These are phyloP conservation scores for Scleroderma bovista DNA, from an alignment of 768 basidiomycete genomes.

Conservation along the genomic window DNA sequence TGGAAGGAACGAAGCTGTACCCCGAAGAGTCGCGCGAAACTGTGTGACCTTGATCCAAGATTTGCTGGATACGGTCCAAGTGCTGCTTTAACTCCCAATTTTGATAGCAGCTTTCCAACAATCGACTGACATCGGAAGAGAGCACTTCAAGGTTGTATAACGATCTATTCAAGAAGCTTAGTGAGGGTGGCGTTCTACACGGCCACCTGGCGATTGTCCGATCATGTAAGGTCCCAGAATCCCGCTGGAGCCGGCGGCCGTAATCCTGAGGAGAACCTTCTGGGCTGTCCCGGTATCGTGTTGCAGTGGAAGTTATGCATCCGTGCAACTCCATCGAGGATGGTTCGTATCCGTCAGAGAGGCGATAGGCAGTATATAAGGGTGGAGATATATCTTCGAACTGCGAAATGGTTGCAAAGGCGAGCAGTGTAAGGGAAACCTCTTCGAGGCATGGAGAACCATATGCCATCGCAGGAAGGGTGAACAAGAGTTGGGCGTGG, in stretches of 20 bases:
- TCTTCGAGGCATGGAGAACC: conserved; percentile 3
- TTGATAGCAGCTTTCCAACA: conserved; percentile 15
- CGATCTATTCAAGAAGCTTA: neutral
- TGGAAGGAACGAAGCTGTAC: conserved; percentile 7
- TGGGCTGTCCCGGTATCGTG: conserved; percentile 8
- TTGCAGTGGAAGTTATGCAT: neutral
- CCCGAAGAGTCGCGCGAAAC: neutral
- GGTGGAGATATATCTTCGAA: conserved; percentile 14
- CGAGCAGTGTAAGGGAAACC: conserved; percentile 26
- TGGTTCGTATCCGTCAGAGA: conserved; percentile 7
- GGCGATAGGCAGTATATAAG: conserved; percentile 5
- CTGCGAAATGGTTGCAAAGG: conserved; percentile 19
- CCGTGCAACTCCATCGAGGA: neutral
- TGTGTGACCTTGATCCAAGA: neutral
- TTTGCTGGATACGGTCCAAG: conserved; percentile 6
- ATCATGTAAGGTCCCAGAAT: neutral
- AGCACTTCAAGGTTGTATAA: conserved; percentile 6
- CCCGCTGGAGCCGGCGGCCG: neutral
- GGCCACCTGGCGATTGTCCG: neutral
- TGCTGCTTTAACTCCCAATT: conserved; percentile 14
- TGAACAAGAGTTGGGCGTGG: conserved; percentile 24
- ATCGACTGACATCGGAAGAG: neutral
- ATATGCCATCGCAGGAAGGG: conserved; percentile 30
- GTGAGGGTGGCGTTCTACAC: neutral
- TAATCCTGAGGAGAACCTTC: conserved; percentile 3